phyloP scores from a whole-genome alignment of 2,329 filamentous ascomycete species.

The Aspergillus sp. region DNA sequence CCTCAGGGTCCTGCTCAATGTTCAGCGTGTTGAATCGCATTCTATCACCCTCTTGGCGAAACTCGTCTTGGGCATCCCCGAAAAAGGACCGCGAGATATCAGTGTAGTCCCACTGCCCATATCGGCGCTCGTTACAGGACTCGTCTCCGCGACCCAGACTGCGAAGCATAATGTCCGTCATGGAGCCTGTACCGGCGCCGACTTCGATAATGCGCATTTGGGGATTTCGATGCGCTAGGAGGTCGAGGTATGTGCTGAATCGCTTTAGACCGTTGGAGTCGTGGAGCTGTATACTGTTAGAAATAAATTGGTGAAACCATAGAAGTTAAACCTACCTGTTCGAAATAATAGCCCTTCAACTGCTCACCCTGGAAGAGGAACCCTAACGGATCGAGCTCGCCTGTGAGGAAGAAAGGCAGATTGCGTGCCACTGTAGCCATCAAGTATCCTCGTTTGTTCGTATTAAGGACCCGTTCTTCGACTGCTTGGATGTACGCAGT shows the following conservation, averaged over 20 bases:
- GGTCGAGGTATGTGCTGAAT: background rate
- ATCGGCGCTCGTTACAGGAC: background rate
- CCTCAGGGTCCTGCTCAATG: slow-evolving; percentile 17
- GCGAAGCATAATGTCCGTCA: background rate
- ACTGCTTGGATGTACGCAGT: background rate
- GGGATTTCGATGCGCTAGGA: slow-evolving; percentile 13
- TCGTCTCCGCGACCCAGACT: background rate
- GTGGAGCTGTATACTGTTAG: background rate
- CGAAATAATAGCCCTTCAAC: slow-evolving; percentile 5
- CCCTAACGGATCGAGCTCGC: slow-evolving; percentile 1
- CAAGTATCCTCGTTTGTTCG: background rate
- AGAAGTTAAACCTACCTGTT: background rate
- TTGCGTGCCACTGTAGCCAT: background rate
- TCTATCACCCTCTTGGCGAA: slow-evolving; percentile 1
- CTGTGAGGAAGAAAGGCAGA: slow-evolving; percentile 3
- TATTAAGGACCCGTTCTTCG: background rate
- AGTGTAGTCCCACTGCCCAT: slow-evolving; percentile 14
- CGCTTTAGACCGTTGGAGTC: background rate
- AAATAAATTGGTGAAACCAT: no score
- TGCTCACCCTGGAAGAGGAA: background rate
- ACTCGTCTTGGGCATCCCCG: slow-evolving; percentile 5
- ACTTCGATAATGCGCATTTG: slow-evolving; percentile 16
- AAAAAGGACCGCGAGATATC: slow-evolving; percentile 19
- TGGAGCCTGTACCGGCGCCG: slow-evolving; percentile 14
- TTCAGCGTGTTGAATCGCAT: slow-evolving; percentile 17